Evolutionary conservation across 768 basidiomycete species (phyloP), one percentile per base, ranked within the genome.

Genomic region (Mycena polygramma): DNA sequence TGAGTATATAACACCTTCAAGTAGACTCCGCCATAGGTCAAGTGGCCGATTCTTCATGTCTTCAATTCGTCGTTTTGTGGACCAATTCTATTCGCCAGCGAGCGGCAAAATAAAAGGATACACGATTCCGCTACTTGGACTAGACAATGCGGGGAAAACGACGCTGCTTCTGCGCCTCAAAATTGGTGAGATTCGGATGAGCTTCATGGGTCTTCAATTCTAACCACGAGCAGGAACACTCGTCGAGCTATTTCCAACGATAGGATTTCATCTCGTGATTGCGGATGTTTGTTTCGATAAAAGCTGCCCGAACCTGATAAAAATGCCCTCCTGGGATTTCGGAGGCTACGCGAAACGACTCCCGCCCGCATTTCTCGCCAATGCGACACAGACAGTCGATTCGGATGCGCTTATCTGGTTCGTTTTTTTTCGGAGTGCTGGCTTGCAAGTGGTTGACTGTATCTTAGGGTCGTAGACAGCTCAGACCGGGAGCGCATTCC

Each of bases 241-340:
- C 19, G 77, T 87, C 10, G 74, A 76, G 17, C 83, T 82, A 0
- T 82, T 83, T 22, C 80, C 85, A 2, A 83, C 81, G 1, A 79
- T 85, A 5, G 85, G 84, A 10, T 86, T 91, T 83, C 90, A 89
- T 77, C 83, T 91, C 73, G 91, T 92, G 81, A 86, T 85, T 9
- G 82, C 91, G 49, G 71, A 78, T 10, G 73, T 76, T 69, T 77
- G 1, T 74, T 75, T 10, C 39, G 71, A 0, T 59, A 53, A 39
- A 35, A 52, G 19, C 8, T 14, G 54, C 5, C 74, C 77, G 1
- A 63, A 81, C 82, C 83, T 77, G 77, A 85, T 81, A 46, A 85
- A 81, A 51, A 85, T 90, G 77, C 86, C 83, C 19, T 86, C 87
- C 4, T 92, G 89, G 91, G 90, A 92, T 78, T 81, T 90, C 66